phyloP scores from a whole-genome alignment of 2,329 filamentous ascomycete species.

The Herpotrichia juniperi region DNA sequence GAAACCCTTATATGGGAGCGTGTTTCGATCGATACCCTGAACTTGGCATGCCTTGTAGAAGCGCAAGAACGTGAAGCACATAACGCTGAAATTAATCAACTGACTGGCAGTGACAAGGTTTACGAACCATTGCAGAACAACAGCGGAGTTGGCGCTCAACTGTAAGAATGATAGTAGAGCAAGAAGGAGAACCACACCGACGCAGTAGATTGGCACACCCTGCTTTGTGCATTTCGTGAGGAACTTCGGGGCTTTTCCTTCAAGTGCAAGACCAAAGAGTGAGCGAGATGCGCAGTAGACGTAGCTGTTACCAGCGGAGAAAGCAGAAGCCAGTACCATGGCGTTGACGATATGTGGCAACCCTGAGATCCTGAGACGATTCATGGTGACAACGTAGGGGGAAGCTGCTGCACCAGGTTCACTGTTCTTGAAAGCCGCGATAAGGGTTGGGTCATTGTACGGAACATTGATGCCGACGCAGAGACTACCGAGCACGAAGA shows the following conservation, averaged over 20 bases:
- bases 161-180: slow-evolving; percentile 77
- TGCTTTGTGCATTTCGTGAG: slow-evolving; percentile 64
- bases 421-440: slow-evolving; percentile 63
- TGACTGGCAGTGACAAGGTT: slow-evolving; percentile 76
- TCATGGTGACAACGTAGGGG: slow-evolving; percentile 67
- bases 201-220: slow-evolving; percentile 77
- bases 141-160: slow-evolving; percentile 69
- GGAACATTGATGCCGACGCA: slow-evolving; percentile 73
- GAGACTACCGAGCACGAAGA: slow-evolving; percentile 77
- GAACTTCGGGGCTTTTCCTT: slow-evolving; percentile 60
- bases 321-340: slow-evolving; percentile 60
- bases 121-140: slow-evolving; percentile 77
- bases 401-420: slow-evolving; percentile 71
- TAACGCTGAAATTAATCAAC: slow-evolving; percentile 54
- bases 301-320: slow-evolving; percentile 63
- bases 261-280: slow-evolving; percentile 60
- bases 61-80: slow-evolving; percentile 72
- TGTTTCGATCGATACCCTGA: slow-evolving; percentile 71
- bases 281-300: slow-evolving; percentile 61
- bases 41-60: slow-evolving; percentile 73
- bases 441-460: slow-evolving; percentile 68
- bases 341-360: slow-evolving; percentile 67
- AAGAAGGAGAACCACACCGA: slow-evolving; percentile 69
- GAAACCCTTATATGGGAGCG: slow-evolving; percentile 72
- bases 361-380: slow-evolving; percentile 59